These are phyloP conservation scores for Helminthosporium solani DNA, from an alignment of 2,329 filamentous ascomycete genomes.

Conservation along the genomic window DNA sequence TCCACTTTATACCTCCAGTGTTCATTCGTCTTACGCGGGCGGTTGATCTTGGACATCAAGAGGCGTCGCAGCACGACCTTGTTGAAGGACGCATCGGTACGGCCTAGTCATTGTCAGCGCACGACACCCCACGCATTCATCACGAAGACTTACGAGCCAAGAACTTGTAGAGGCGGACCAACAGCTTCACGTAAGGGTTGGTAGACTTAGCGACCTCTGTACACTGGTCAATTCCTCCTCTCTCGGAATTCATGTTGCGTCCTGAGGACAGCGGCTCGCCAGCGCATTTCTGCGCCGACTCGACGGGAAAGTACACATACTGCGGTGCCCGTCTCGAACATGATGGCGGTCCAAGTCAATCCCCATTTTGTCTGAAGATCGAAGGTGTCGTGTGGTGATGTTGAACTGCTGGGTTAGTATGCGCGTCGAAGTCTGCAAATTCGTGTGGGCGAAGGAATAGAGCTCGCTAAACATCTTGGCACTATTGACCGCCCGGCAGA, in stretches of 20 bases:
- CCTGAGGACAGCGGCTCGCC: slow-evolving; percentile 41
- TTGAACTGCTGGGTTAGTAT: slow-evolving; percentile 36
- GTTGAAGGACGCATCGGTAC: slow-evolving; percentile 98
- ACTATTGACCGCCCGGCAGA: slow-evolving; percentile 18
- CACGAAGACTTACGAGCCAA: slow-evolving; percentile 72
- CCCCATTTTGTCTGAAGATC: slow-evolving; percentile 41
- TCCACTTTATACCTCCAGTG: neutral
- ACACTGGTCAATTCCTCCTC: slow-evolving; percentile 39
- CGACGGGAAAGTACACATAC: slow-evolving; percentile 43
- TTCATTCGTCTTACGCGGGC: slow-evolving; percentile 46
- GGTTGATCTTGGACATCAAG: slow-evolving; percentile 99
- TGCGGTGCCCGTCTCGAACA: slow-evolving; percentile 70
- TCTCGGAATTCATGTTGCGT: slow-evolving; percentile 42
- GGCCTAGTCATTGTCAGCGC: slow-evolving; percentile 59
- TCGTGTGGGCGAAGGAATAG: slow-evolving; percentile 16
- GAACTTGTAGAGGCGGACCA: slow-evolving; percentile 99
- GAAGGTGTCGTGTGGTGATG: slow-evolving; percentile 30
- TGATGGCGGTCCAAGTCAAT: slow-evolving; percentile 59
- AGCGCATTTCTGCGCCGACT: slow-evolving; percentile 42
- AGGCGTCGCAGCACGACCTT: slow-evolving; percentile 96
- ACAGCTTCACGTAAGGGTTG: slow-evolving; percentile 95
- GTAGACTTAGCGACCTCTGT: slow-evolving; percentile 72
- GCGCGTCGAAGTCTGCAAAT: slow-evolving; percentile 19
- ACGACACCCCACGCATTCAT: slow-evolving; percentile 9
- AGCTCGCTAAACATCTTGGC: slow-evolving; percentile 20